phyloP scores from a whole-genome alignment of 371 early-diverging fungal species.

The Mortierella sp. region DNA sequence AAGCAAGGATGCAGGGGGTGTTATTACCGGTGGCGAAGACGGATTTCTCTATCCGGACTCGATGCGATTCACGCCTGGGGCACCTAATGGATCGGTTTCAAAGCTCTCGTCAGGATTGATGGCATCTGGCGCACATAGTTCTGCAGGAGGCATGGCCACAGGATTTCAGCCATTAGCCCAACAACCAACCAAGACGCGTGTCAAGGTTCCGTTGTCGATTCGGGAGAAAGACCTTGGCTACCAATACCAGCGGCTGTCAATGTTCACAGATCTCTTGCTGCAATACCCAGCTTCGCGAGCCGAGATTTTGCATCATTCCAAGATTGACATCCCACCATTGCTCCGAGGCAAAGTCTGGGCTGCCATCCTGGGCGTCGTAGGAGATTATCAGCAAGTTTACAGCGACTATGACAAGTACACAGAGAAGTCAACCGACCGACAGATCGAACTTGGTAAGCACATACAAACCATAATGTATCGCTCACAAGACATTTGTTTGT shows the following conservation, averaged over 20 bases:
- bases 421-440: conserved; percentile 68
- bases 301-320: conserved; percentile 79
- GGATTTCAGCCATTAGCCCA: conserved; percentile 38
- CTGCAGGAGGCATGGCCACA: conserved; percentile 11
- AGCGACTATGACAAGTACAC: conserved; percentile 71
- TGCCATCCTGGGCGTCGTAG: conserved; percentile 77
- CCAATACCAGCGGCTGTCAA: conserved; percentile 73
- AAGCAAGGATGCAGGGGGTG: not conserved
- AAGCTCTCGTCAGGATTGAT: not conserved
- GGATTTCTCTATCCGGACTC: conserved; percentile 58
- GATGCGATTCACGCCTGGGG: conserved; percentile 5
- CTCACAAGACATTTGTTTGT: no score
- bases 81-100: not conserved
- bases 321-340: conserved; percentile 82
- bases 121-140: not conserved
- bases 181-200: conserved; percentile 47
- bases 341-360: conserved; percentile 87
- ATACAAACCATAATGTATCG: not conserved
- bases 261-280: conserved; percentile 74
- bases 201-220: conserved; percentile 66
- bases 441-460: conserved; percentile 60
- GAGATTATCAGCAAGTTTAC: conserved; percentile 73
- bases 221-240: conserved; percentile 82
- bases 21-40: conserved; percentile 29
- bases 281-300: conserved; percentile 79